Conservation (phyloP, 148 eudicot genomes). For the Nepenthes mirabilis region DNA sequence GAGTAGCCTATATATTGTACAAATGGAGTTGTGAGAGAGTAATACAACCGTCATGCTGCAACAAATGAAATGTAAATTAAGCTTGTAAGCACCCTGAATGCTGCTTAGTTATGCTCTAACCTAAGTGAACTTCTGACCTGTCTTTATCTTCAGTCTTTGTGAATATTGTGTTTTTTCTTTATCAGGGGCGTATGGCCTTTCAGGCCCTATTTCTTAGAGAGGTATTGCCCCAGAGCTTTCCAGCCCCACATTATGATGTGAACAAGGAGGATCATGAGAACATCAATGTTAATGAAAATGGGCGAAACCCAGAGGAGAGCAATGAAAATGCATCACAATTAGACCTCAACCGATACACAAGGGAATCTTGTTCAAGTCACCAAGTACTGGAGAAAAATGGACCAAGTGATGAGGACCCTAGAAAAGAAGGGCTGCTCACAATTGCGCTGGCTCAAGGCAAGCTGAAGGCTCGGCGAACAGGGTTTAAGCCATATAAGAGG, state of each 20-base stretch:
- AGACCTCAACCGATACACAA: conserved; percentile 41
- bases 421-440: conserved; percentile 15
- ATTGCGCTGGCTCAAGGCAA: conserved; percentile 39
- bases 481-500: conserved; percentile 94
- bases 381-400: conserved; percentile 15
- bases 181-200: conserved; percentile 85
- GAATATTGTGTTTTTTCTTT: neutral
- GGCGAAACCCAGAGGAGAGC: conserved; percentile 15
- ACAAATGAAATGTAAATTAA: no score
- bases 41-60: no score
- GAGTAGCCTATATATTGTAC: no score
- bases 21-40: no score
- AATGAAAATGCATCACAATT: conserved; percentile 20
- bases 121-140: neutral
- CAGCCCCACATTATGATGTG: conserved; percentile 29
- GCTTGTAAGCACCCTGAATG: no score
- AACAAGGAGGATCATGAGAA: conserved; percentile 15
- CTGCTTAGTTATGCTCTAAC: neutral
- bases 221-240: conserved; percentile 85
- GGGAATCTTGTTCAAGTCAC: conserved; percentile 23
- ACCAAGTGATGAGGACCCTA: conserved; percentile 19
- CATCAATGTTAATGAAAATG: conserved; percentile 12
- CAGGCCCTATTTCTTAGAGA: conserved; percentile 72
- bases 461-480: conserved; percentile 49
- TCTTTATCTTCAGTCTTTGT: neutral